Base-by-base conservation (phyloP, 331 rosid species). In the Acacia pycnantha region DNA sequence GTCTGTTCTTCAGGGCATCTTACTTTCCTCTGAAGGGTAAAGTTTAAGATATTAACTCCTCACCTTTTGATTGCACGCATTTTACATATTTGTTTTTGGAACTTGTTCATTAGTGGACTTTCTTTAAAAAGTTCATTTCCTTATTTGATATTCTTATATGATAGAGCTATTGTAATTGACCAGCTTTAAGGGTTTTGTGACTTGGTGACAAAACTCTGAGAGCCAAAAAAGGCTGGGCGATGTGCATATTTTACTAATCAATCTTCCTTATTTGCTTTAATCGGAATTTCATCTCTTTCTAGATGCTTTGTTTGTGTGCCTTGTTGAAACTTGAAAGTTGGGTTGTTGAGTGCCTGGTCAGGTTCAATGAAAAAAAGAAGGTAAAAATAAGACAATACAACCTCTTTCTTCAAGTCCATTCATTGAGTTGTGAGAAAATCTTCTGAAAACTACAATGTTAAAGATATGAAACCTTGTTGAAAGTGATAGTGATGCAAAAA, bases 21-120 rank as follows among this genome's bases (percentile, higher is more conserved):
- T 96, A 67, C 95, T 96, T 82, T 93, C 99, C 81, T 92, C 97
- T 15, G 98, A 93, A 86, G 98, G 99, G 98, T 96, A 93, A 72
- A 85, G 33, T 37, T 62, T 65, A 54, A 67, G 68, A 54, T 67
- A 33, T 22, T 70, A 21, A 74, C 27, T 26, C 73, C 24, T 74
- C 24, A 12, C 18, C 77, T 78, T 51, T 70, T 22, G 26, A 2
- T 29, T 58, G 11, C 26, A 37, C 19, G 11, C 41, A 40, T 47
- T 31, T 47, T 41, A 21, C 26, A 56, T 31, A 41, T 41, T 62
- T 51, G 43, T 76, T 66, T 29, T 54, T 27, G 8, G 31, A 53
- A 51, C 27, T n/a, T 73, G 31, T 69, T 21, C 81, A 54, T 67
- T 68, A 3, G 31, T 68, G 41, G 54, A 68, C 54, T 69, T 69